Evolutionary conservation across 2,329 filamentous ascomycete species (phyloP), one percentile per base, ranked within the genome.

Genomic region (Ceratocystis diversiconidia): DNA sequence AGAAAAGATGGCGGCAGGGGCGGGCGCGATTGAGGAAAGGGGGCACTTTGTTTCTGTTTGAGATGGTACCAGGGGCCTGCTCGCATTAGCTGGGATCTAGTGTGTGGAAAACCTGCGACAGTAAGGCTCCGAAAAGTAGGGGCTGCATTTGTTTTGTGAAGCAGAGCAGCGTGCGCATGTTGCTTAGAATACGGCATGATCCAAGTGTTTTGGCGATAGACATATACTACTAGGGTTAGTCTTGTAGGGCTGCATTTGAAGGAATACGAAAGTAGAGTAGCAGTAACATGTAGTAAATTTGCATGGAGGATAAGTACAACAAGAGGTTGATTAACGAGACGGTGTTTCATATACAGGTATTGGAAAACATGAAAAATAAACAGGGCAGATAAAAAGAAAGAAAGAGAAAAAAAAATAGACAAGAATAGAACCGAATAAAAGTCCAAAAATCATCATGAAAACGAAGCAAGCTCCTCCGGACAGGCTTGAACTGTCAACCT

Each of bases 401-500:
- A 2, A 57, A 57, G 36, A 22, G 2, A 28, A 57, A 57, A 30
- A 32, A 59, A n/a, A 36, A 36, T 32, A 59, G 7, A 36, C 15
- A 15, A 57, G 6, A 59, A 8, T 3, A 22, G 48, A 52, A 52
- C 8, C 8, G 6, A 22, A 22, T 2, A 2, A 22, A 4, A 3
- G n/a, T 8, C 48, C 48, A 52, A 52, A 52, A 22, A 25, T 15
- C 1, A 15, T 41, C 3, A 12, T 41, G 3, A 41, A 1, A 1
- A 15, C 36, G 10, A 15, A 5, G 36, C 5, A 59, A 36, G 8
- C 55, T 59, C 55, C 55, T 59, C 55, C 55, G 55, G 55, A 59
- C 55, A 59, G 55, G 55, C 55, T 59, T 59, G 55, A 59, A 59
- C 55, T 59, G 55, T 59, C 55, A 59, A 59, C 55, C 55, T 59